Evolutionary conservation across 2,329 filamentous ascomycete genomes (phyloP).

Genomic region (Nannizziopsis barbatae): DNA sequence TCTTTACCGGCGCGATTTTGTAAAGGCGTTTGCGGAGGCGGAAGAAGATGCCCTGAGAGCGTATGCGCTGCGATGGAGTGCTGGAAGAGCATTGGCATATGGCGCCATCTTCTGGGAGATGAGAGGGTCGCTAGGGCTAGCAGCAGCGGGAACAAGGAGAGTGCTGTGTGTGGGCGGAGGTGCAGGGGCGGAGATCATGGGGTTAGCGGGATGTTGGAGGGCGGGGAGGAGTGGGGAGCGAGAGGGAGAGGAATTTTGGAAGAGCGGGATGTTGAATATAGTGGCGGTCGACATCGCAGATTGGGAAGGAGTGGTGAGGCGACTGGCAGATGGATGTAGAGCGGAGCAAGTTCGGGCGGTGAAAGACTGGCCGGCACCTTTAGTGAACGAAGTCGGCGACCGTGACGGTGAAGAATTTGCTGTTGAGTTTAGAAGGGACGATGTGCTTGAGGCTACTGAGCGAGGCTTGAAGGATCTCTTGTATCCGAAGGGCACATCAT

Average conservation of each 20-base stretch:
- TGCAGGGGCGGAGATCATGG: slow-evolving; percentile 56
- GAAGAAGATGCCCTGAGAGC: slow-evolving; percentile 59
- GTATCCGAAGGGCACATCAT: slow-evolving; percentile 4
- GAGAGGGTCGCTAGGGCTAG: background rate
- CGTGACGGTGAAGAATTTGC: slow-evolving; percentile 15
- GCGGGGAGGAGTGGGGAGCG: slow-evolving; percentile 18
- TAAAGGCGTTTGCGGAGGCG: slow-evolving; percentile 56
- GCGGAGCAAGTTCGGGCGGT: slow-evolving; percentile 23
- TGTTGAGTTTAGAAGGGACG: slow-evolving; percentile 39
- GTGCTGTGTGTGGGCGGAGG: slow-evolving; percentile 53
- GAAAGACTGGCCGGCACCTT: slow-evolving; percentile 23
- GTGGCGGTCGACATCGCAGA: slow-evolving; percentile 67
- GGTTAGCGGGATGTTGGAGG: slow-evolving; percentile 45
- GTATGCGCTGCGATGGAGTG: slow-evolving; percentile 86
- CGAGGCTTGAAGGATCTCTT: slow-evolving; percentile 31
- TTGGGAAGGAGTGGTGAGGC: slow-evolving; percentile 55
- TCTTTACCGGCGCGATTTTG: slow-evolving; percentile 77
- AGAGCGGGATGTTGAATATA: slow-evolving; percentile 11
- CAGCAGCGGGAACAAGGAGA: slow-evolving; percentile 16
- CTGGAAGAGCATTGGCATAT: slow-evolving; percentile 73
- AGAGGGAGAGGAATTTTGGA: slow-evolving; percentile 11
- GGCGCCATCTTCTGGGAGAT: slow-evolving; percentile 42
- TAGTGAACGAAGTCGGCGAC: slow-evolving; percentile 15
- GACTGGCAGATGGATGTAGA: slow-evolving; percentile 47
- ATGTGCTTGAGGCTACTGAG: slow-evolving; percentile 39